Conservation (phyloP, 306 rosid species). For the Rubus idaeus region DNA sequence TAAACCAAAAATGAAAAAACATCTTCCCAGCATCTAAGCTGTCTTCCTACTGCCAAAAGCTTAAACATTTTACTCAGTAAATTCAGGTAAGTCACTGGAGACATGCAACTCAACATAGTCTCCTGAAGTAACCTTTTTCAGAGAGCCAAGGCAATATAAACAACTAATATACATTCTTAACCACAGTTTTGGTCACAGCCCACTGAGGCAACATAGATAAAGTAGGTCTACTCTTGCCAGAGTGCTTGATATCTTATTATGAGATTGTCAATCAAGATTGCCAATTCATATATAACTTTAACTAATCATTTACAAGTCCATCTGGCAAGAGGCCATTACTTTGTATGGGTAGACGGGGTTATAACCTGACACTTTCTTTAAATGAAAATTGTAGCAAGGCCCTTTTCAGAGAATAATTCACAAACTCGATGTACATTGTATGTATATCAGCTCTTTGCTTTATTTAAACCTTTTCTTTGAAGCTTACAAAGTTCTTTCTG, state of each 20-base stretch:
- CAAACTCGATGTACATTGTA: not conserved
- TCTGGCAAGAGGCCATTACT: not conserved
- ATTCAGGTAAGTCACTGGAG: not conserved
- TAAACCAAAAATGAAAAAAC: too few relatives aligned
- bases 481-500: constrained; percentile 4
- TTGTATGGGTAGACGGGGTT: not conserved
- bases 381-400: not conserved
- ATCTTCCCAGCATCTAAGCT: too few relatives aligned
- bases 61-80: not conserved
- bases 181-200: too few relatives aligned
- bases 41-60: not conserved
- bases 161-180: too few relatives aligned
- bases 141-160: not conserved
- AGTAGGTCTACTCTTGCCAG: too few relatives aligned
- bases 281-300: not conserved
- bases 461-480: not conserved
- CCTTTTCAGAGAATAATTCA: not conserved
- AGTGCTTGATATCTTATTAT: too few relatives aligned
- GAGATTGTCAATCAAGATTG: not conserved
- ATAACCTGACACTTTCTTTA: too few relatives aligned
- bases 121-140: not conserved
- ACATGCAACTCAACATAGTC: not conserved
- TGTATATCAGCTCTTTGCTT: not conserved
- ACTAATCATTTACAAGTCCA: not conserved
- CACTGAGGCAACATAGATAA: too few relatives aligned